A percentile compares a stretch with the other conserved stretches of the same genome.
Conservation (phyloP, 2,329 filamentous ascomycete species). For the Beauveria bassiana region DNA sequence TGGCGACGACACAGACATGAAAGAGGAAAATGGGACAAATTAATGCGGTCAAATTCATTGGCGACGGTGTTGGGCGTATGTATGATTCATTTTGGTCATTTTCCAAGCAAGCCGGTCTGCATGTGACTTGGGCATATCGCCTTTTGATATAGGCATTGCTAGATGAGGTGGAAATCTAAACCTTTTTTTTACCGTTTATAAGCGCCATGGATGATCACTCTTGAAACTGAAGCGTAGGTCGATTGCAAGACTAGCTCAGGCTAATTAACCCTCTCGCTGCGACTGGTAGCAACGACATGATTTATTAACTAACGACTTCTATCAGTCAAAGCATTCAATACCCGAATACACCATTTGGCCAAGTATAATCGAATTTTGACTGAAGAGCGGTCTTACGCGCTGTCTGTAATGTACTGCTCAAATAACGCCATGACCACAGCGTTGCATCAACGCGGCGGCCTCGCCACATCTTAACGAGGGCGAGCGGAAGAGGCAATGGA, state of each 20-base stretch:
- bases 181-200: neutral
- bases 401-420: too few relatives aligned
- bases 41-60: conserved; percentile 21
- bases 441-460: too few relatives aligned
- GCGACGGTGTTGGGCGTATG: conserved; percentile 31
- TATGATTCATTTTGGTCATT: neutral
- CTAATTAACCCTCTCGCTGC: conserved; percentile 62
- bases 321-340: too few relatives aligned
- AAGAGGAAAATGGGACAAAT: conserved; percentile 36
- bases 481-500: too few relatives aligned
- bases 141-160: neutral
- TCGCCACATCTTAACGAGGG: too few relatives aligned
- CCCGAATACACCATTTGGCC: too few relatives aligned
- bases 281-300: conserved; percentile 85
- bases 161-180: neutral
- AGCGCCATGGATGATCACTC: neutral
- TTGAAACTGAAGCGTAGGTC: neutral
- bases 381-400: too few relatives aligned
- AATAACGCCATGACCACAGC: too few relatives aligned
- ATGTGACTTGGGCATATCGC: neutral
- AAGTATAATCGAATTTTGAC: too few relatives aligned
- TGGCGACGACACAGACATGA: conserved; percentile 55
- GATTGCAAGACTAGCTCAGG: neutral
- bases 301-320: conserved; percentile 35
- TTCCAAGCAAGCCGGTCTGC: neutral